A percentile compares a stretch with the other conserved stretches of the same genome.
phyloP scores from a whole-genome alignment of 805 yeast genomes.

The Komagataella mondaviorum region DNA sequence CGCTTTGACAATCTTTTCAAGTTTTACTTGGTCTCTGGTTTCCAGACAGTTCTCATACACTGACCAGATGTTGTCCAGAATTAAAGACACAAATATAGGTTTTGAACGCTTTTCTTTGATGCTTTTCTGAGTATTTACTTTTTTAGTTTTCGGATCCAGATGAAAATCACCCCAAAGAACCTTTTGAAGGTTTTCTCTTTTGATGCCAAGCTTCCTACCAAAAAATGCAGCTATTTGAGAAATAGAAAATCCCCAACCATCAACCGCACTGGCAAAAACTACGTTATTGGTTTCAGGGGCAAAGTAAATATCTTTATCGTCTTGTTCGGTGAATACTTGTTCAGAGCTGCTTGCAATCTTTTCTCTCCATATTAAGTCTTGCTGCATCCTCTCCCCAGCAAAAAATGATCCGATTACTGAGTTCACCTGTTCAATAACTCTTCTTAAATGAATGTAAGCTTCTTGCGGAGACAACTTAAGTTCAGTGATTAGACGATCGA shows the following conservation, averaged over 20 bases:
- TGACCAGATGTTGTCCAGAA: conserved; percentile 86
- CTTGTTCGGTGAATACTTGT: conserved; percentile 55
- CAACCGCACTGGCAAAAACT: conserved; percentile 80
- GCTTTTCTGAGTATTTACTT: conserved; percentile 55
- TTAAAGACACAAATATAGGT: conserved; percentile 78
- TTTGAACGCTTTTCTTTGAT: conserved; percentile 48
- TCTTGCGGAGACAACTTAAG: conserved; percentile 72
- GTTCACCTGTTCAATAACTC: conserved; percentile 84
- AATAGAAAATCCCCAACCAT: conserved; percentile 96
- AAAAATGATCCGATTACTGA: conserved; percentile 88
- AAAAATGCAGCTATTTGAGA: conserved; percentile 81
- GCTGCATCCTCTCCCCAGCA: conserved; percentile 87
- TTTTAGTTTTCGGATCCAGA: conserved; percentile 81
- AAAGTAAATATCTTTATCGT: conserved; percentile 75
- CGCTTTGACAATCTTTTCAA: conserved; percentile 64
- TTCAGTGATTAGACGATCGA: conserved; percentile 77
- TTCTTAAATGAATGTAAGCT: conserved; percentile 69
- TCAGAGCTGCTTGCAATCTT: conserved; percentile 21
- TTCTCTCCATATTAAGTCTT: conserved; percentile 69
- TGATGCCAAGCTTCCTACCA: conserved; percentile 74
- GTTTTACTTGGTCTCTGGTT: conserved; percentile 53
- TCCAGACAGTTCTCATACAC: conserved; percentile 61
- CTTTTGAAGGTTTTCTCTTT: conserved; percentile 62
- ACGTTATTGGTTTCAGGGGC: conserved; percentile 83
- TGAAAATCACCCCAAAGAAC: conserved; percentile 95